Percentiles rank a stretch among this genome's conserved stretches.
Evolutionary conservation across 257 asterid species (phyloP).

Genomic region (Solanum commersonii): DNA sequence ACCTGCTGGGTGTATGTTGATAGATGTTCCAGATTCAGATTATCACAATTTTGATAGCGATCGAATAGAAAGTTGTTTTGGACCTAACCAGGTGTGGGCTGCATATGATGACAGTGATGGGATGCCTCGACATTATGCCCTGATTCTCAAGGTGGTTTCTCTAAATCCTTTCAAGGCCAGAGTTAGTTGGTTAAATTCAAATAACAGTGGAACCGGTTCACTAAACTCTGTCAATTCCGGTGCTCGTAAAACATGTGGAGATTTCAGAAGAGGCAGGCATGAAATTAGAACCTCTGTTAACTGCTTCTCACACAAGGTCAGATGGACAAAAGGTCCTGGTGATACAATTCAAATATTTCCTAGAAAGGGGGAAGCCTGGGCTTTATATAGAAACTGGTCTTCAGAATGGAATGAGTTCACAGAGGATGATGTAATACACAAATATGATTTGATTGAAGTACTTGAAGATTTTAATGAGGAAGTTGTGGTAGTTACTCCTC

Average conservation of each 20-base stretch:
- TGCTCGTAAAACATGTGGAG: constrained; percentile 43
- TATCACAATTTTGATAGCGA: constrained; percentile 46
- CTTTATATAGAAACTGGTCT: constrained; percentile 67
- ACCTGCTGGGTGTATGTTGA: constrained; percentile 15
- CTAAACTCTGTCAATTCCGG: constrained; percentile 35
- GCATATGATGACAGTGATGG: constrained; percentile 62
- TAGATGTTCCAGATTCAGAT: constrained; percentile 40
- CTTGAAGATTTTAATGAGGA: constrained; percentile 60
- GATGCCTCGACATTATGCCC: constrained; percentile 63
- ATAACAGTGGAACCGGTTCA: constrained; percentile 18
- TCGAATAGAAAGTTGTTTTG: constrained; percentile 35
- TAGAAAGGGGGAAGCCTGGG: constrained; percentile 62
- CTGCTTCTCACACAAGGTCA: constrained; percentile 54
- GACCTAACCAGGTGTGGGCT: constrained; percentile 64
- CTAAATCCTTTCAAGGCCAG: constrained; percentile 43
- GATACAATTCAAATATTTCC: constrained; percentile 47
- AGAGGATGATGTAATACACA: constrained; percentile 31
- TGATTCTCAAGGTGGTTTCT: constrained; percentile 50
- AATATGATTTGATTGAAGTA: constrained; percentile 56
- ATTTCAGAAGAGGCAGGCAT: constrained; percentile 31
- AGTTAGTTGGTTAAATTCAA: constrained; percentile 47
- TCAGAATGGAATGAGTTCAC: constrained; percentile 68
- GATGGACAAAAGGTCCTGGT: constrained; percentile 25
- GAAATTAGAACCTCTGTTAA: constrained; percentile 27
- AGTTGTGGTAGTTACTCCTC: constrained; percentile 47